Evolutionary conservation across 2,329 filamentous ascomycete genomes (phyloP), one percentile per base, ranked within the genome.

Genomic region (Botrytis medusae): DNA sequence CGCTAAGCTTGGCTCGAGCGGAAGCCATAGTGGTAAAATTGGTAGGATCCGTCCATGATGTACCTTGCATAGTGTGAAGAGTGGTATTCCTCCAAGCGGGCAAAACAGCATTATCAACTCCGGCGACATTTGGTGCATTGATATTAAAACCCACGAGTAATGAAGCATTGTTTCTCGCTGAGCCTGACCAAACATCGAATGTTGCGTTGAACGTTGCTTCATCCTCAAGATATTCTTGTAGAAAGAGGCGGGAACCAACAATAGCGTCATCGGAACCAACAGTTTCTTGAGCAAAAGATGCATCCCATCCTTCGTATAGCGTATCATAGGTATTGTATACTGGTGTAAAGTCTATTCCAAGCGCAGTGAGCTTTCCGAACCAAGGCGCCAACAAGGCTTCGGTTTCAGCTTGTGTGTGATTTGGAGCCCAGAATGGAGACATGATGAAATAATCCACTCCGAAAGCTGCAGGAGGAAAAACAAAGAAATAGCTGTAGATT

Each of bases 241-340:
- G 84, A 34, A 85, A 81, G 20, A 85, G 79, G 7, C 84, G 82
- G 14, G 81, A 84, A 4, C 79, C 83, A 2, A 81, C 82, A 32
- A 80, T 79, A 1, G 80, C 74, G 18, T 77, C 76, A 14, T 76
- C 76, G n/a, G 76, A 77, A 1, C 81, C 82, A 44, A 82, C 80
- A 14, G 73, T 73, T 71, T 83, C 82, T 25, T 79, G 78, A 6
- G 83, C 83, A 76, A 86, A 86, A 71, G 81, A 81, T 69, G 81
- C 79, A 25, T 78, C 77, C 79, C 83, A 86, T 22, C 63, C 63
- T 48, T 68, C 51, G n/a, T 68, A 51, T 16, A 78, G 69, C 40
- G 63, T 74, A 22, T 72, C 62, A 37, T 76, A 77, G 44, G 63
- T 73, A 25, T 65, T 84, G 84, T 62, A 82, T 14, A 71, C 70